A percentile compares a stretch with the other conserved stretches of the same genome.
phyloP scores from a whole-genome alignment of 164 flowering plant species.

The Magnolia kwangsiensis region DNA sequence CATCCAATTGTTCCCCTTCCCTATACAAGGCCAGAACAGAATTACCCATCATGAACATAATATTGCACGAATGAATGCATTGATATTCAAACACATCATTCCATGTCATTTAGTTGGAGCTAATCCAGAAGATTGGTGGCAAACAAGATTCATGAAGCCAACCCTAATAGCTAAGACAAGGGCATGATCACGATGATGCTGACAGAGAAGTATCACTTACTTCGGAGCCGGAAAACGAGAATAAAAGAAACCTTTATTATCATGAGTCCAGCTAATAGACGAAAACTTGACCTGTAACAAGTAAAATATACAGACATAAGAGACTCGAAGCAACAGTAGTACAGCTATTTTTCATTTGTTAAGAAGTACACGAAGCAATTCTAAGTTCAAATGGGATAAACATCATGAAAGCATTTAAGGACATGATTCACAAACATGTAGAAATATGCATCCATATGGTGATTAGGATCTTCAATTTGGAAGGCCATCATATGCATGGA shows the following conservation, averaged over 20 bases:
- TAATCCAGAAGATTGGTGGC: neutral
- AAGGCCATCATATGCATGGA: too few species aligned
- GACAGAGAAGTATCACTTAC: constrained; percentile 38
- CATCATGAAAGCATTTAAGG: too few species aligned
- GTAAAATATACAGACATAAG: neutral
- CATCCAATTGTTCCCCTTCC: constrained; percentile 66
- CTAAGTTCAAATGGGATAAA: too few species aligned
- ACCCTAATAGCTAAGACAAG: neutral
- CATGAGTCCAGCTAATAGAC: constrained; percentile 82
- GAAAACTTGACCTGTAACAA: constrained; percentile 83
- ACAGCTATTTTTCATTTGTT: neutral
- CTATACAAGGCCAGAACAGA: constrained; percentile 28
- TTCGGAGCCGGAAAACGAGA: constrained; percentile 85
- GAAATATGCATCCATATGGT: too few species aligned
- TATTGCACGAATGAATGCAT: neutral
- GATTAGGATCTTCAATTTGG: too few species aligned
- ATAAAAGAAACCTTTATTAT: constrained; percentile 91
- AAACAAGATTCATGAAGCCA: neutral
- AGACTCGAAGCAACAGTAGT: neutral
- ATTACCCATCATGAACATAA: constrained; percentile 6
- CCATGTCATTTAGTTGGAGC: neutral
- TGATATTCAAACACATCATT: neutral
- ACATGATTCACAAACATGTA: too few species aligned
- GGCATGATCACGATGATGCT: neutral
- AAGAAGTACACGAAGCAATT: neutral